Conservation (phyloP, 495 filamentous ascomycete genomes). For the Aspergillus coremiiformis region DNA sequence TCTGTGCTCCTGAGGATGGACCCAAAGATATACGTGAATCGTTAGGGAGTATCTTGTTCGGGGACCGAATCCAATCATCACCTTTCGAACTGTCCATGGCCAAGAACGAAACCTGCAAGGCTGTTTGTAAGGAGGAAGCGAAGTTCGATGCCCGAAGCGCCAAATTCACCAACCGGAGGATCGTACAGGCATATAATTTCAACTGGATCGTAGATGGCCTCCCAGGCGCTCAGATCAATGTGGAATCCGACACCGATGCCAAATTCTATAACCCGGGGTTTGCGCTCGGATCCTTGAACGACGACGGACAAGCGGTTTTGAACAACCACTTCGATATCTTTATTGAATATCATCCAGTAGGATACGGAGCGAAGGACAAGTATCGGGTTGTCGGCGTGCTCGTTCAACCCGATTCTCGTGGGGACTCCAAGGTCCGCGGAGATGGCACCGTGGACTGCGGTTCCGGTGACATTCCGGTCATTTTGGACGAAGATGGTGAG, state of each 20-base stretch:
- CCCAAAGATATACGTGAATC: constrained; percentile 75
- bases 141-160: constrained; percentile 62
- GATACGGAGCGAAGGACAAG: constrained; percentile 47
- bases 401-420: constrained; percentile 69
- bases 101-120: constrained; percentile 78
- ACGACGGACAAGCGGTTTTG: constrained; percentile 50
- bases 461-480: constrained; percentile 40
- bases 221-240: constrained; percentile 72
- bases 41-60: constrained; percentile 91
- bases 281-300: constrained; percentile 60
- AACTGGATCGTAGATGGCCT: constrained; percentile 96
- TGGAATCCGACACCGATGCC: constrained; percentile 62
- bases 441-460: constrained; percentile 58
- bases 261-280: constrained; percentile 86
- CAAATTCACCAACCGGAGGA: constrained; percentile 73
- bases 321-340: constrained; percentile 93
- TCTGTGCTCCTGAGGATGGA: constrained; percentile 72
- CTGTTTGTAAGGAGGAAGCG: constrained; percentile 55
- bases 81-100: constrained; percentile 82
- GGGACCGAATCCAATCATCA: constrained; percentile 89
- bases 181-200: constrained; percentile 74
- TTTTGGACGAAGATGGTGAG: constrained; percentile 56
- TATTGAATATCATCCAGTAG: constrained; percentile 84
- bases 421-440: constrained; percentile 47
- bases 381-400: constrained; percentile 86